These are phyloP conservation scores for Wallacemonas collosoma DNA, from an alignment of 208 protist genomes.

Conservation along the genomic window DNA sequence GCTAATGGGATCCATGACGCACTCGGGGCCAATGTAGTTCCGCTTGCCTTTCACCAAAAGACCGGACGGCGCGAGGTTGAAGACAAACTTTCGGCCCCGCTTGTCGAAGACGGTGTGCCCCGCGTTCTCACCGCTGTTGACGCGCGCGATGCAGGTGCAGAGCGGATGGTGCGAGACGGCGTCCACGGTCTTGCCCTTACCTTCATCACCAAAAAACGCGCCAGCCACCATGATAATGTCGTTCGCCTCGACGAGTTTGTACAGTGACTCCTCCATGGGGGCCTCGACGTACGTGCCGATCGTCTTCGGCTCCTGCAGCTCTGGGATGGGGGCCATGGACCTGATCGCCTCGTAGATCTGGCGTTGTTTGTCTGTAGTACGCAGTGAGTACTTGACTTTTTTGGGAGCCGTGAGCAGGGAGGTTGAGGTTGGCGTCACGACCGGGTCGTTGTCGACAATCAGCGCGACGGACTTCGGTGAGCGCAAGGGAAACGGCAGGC, in stretches of 20 bases:
- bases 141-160: slow-evolving; percentile 86
- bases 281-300: slow-evolving; percentile 73
- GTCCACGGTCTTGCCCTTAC: slow-evolving; percentile 93
- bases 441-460: slow-evolving; percentile 17
- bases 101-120: slow-evolving; percentile 91
- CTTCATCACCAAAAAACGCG: slow-evolving; percentile 93
- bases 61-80: slow-evolving; percentile 91
- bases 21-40: slow-evolving; percentile 89
- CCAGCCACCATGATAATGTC: slow-evolving; percentile 91
- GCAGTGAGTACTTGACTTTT: slow-evolving; percentile 33
- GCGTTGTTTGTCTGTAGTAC: slow-evolving; percentile 54
- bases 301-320: slow-evolving; percentile 66
- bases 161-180: slow-evolving; percentile 78
- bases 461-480: not conserved
- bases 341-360: slow-evolving; percentile 66
- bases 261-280: slow-evolving; percentile 65
- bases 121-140: slow-evolving; percentile 93
- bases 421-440: slow-evolving; percentile 11
- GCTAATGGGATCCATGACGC: slow-evolving; percentile 91
- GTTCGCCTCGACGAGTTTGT: slow-evolving; percentile 77
- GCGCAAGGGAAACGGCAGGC: not conserved
- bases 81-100: slow-evolving; percentile 83
- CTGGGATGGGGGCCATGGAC: slow-evolving; percentile 49
- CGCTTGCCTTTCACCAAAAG: slow-evolving; percentile 70
- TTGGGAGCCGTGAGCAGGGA: slow-evolving; percentile 5